These are phyloP conservation scores for Eudorina sp. DNA, from an alignment of 139 green algal species.

Conservation along the genomic window DNA sequence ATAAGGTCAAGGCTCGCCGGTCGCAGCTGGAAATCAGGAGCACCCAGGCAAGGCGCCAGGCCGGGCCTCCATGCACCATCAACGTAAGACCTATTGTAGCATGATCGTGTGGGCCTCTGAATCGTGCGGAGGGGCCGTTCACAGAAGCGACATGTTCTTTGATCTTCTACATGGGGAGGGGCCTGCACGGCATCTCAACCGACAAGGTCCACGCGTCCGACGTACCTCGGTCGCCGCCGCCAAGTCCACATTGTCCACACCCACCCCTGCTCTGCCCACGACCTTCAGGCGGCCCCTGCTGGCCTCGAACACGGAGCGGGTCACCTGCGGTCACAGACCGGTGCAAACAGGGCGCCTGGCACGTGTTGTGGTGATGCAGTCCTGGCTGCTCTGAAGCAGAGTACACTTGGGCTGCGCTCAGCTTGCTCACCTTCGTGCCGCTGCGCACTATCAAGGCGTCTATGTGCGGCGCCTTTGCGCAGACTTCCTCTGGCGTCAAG, in stretches of 20 bases:
- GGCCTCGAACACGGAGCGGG: conserved; percentile 93
- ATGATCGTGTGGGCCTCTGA: no score
- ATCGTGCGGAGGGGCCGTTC: no score
- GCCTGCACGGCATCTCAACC: no score
- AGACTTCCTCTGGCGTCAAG: conserved; percentile 85
- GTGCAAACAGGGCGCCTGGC: not conserved
- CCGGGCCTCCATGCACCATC: no score
- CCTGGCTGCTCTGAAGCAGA: not conserved
- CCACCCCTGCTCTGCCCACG: conserved; percentile 94
- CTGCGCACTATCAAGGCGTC: conserved; percentile 95
- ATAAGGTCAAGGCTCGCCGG: no score
- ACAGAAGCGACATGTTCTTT: no score
- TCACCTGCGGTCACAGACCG: conserved; percentile 71
- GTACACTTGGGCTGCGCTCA: not conserved
- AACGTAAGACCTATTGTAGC: no score
- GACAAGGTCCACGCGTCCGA: no score
- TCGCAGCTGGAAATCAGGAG: no score
- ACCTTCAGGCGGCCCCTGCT: conserved; percentile 94
- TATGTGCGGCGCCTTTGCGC: conserved; percentile 74
- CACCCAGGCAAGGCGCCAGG: no score
- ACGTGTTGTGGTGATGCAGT: not conserved
- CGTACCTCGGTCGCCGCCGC: conserved; percentile 90
- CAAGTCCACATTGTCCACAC: conserved; percentile 97
- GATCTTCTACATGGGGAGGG: no score
- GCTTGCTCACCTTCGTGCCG: conserved; percentile 82